Percentiles rank a stretch among this genome's conserved stretches.
Conservation (phyloP, 2,329 filamentous ascomycete species). For the Penicillium sclerotiorum region DNA sequence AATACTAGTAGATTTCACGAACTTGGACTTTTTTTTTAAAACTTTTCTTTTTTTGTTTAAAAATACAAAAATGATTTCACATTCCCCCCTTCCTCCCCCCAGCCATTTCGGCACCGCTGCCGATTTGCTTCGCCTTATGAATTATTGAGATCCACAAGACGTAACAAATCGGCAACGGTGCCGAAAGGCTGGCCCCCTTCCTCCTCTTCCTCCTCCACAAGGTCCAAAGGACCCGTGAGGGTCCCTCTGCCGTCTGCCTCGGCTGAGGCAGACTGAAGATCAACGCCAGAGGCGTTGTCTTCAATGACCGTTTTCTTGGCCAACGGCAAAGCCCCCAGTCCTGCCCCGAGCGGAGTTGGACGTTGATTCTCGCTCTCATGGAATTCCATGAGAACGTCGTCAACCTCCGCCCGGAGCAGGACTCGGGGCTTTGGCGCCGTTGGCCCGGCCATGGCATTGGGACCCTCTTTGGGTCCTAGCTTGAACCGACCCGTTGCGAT, state of each 20-base stretch:
- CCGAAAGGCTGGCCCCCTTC: not conserved
- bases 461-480: not conserved
- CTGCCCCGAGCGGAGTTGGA: not conserved
- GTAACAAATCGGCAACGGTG: too few species aligned
- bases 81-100: too few species aligned
- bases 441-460: not conserved
- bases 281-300: not conserved
- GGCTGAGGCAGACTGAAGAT: too few species aligned
- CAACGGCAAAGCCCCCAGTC: not conserved
- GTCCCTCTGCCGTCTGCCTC: too few species aligned
- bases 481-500: slow-evolving; percentile 59
- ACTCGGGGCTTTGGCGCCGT: not conserved
- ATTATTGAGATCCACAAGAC: too few species aligned
- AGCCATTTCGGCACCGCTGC: too few species aligned
- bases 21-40: too few species aligned
- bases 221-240: too few species aligned
- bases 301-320: not conserved
- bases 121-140: too few species aligned
- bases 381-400: not conserved
- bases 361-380: not conserved
- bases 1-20: too few species aligned
- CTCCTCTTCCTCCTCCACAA: not conserved
- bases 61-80: too few species aligned
- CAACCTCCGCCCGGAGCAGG: not conserved
- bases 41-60: too few species aligned